These are phyloP conservation scores for Platanthera guangdongensis DNA, from an alignment of 106 monocot species.

Conservation along the genomic window DNA sequence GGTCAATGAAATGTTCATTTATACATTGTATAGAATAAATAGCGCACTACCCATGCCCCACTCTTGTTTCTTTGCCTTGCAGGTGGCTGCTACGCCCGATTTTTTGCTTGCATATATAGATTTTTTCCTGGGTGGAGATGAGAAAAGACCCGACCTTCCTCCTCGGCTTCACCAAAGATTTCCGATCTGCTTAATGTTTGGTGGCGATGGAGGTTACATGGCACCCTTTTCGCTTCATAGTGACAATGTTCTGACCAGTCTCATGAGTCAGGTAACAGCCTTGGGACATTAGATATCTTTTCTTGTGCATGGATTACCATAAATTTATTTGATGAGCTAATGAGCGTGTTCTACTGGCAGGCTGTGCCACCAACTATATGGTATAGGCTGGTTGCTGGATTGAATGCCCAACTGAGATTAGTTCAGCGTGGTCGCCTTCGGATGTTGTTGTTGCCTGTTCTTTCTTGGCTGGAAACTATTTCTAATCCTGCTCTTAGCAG, in stretches of 20 bases:
- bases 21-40: neutral
- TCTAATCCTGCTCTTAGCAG: constrained; percentile 47
- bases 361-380: constrained; percentile 88
- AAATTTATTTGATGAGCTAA: neutral
- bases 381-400: constrained; percentile 93
- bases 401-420: constrained; percentile 84
- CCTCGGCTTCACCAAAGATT: constrained; percentile 87
- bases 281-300: neutral
- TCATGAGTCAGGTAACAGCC: constrained; percentile 79
- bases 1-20: neutral
- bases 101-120: constrained; percentile 95
- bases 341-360: constrained; percentile 18
- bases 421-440: constrained; percentile 71
- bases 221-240: constrained; percentile 91
- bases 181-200: constrained; percentile 81
- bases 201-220: constrained; percentile 98
- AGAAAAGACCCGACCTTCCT: constrained; percentile 93
- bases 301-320: neutral
- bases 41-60: neutral
- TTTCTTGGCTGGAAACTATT: constrained; percentile 62
- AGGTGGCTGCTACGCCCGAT: constrained; percentile 97
- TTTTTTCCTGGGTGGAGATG: constrained; percentile 98
- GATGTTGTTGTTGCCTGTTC: constrained; percentile 40
- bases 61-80: constrained; percentile 6
- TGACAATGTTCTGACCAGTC: constrained; percentile 93